Percentiles rank a stretch among this genome's conserved stretches.
Conservation (phyloP, 129 eudicot genomes). For the Tagetes erecta region DNA sequence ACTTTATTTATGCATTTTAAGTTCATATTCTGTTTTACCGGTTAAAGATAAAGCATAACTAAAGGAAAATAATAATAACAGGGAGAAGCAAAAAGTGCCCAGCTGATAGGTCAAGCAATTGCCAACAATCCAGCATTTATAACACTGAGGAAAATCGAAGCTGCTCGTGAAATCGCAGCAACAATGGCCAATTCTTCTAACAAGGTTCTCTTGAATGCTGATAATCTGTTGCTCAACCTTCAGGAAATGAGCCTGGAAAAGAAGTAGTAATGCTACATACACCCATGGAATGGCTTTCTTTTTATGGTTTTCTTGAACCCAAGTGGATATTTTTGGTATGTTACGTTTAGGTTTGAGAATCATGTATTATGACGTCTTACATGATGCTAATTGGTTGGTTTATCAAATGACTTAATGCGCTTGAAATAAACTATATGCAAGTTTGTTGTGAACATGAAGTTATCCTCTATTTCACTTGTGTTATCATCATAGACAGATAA, state of each 20-base stretch:
- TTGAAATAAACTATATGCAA: too few species aligned
- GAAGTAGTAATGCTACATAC: slow-evolving; percentile 14
- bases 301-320: slow-evolving; percentile 1
- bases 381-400: background rate
- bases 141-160: slow-evolving; percentile 57
- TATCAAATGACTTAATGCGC: background rate
- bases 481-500: too few species aligned
- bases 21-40: background rate
- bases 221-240: slow-evolving; percentile 58
- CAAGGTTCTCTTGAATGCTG: slow-evolving; percentile 48
- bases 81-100: slow-evolving; percentile 75
- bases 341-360: background rate
- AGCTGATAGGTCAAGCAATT: slow-evolving; percentile 61
- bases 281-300: background rate
- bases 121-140: slow-evolving; percentile 61
- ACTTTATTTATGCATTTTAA: background rate
- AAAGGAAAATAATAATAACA: slow-evolving; percentile 10
- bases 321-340: background rate
- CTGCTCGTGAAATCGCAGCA: slow-evolving; percentile 49
- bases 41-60: background rate
- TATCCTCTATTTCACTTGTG: background rate
- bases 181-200: slow-evolving; percentile 46
- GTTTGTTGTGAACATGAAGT: too few species aligned
- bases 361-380: background rate
- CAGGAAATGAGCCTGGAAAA: slow-evolving; percentile 45